Evolutionary conservation across 106 monocot genomes (phyloP).

Genomic region (Dendrobium chrysotoxum): DNA sequence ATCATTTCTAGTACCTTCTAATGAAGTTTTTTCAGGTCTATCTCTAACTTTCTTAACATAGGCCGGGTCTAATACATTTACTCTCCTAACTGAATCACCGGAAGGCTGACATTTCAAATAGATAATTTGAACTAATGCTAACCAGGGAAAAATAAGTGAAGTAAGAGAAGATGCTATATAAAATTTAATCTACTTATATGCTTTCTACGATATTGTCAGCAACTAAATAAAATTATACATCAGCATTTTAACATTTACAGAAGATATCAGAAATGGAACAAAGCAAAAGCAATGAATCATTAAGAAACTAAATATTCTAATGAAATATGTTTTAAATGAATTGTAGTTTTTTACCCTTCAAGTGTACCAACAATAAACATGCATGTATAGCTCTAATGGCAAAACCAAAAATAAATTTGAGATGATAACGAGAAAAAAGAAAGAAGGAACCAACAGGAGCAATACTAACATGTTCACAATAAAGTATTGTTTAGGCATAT

Average conservation of each 20-base stretch:
- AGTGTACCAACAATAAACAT: no score
- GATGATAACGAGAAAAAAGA: no score
- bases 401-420: no score
- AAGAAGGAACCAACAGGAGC: no score
- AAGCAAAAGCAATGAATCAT: not conserved
- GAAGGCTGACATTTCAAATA: not conserved
- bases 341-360: not conserved
- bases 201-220: not conserved
- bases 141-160: not conserved
- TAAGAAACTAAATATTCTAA: not conserved
- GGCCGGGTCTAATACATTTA: no score
- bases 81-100: no score
- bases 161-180: not conserved
- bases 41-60: no score
- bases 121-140: not conserved
- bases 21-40: no score
- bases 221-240: not conserved
- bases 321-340: not conserved
- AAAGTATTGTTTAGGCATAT: not conserved
- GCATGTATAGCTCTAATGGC: no score
- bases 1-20: no score
- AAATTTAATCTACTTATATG: not conserved
- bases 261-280: not conserved
- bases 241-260: not conserved
- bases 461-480: not conserved